phyloP scores from a whole-genome alignment of 176 grass and related monocot species.

The Echinochloa phyllopogon region DNA sequence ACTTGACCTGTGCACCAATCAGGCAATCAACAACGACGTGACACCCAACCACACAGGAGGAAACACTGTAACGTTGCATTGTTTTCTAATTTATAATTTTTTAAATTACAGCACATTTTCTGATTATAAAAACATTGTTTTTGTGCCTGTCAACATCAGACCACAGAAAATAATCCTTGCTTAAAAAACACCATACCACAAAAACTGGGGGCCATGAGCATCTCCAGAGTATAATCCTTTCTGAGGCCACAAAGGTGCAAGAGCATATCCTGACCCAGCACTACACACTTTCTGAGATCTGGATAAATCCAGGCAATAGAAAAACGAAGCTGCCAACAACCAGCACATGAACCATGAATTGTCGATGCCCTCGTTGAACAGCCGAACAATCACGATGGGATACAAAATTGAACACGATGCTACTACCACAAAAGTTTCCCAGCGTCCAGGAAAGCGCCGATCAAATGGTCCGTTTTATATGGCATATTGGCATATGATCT shows the following conservation, averaged over 20 bases:
- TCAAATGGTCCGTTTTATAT: conserved; percentile 14
- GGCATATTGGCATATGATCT: conserved; percentile 1
- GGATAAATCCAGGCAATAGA: not conserved
- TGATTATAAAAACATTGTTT: not conserved
- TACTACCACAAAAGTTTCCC: not conserved
- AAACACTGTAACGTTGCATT: not conserved
- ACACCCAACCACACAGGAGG: conserved; percentile 1
- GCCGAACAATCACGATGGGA: not conserved
- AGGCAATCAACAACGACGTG: conserved; percentile 22
- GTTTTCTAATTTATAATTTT: not conserved
- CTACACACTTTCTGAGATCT: not conserved
- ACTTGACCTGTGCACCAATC: not conserved
- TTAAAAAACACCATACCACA: not conserved
- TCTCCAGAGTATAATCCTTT: conserved; percentile 2
- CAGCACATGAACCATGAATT: conserved; percentile 1
- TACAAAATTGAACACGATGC: not conserved
- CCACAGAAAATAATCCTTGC: not conserved
- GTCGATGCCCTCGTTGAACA: not conserved
- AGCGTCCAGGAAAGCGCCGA: not conserved
- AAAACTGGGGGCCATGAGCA: conserved; percentile 3
- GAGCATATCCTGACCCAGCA: conserved; percentile 14
- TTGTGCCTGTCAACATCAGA: not conserved
- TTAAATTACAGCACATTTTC: not conserved
- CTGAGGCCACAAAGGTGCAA: not conserved
- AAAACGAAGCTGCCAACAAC: not conserved